Percentiles rank a stretch among this genome's conserved stretches.
Evolutionary conservation across 306 rosid species (phyloP).

Genomic region (Phaseolus lunatus): DNA sequence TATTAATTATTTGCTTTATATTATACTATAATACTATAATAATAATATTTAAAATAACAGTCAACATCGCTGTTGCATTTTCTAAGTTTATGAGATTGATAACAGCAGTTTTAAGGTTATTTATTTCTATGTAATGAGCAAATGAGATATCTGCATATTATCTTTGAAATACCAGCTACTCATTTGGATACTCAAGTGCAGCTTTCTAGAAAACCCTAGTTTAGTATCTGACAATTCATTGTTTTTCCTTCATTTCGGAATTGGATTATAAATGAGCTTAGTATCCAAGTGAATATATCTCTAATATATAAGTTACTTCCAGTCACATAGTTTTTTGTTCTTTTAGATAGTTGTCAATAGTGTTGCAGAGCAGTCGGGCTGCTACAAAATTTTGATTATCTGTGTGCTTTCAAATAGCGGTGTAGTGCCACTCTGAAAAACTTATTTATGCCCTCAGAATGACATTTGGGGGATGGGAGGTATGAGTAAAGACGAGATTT

Average conservation of each 20-base stretch:
- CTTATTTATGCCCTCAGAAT: too few relatives aligned
- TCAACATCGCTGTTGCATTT: not conserved
- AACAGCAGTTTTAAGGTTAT: not conserved
- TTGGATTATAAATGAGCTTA: slow-evolving; percentile 25
- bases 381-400: not conserved
- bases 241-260: not conserved
- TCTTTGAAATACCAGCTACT: not conserved
- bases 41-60: not conserved
- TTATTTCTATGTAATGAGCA: slow-evolving; percentile 1
- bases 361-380: not conserved
- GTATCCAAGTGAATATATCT: not conserved
- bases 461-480: too few relatives aligned
- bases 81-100: not conserved
- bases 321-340: not conserved
- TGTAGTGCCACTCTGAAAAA: not conserved
- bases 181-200: not conserved
- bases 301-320: not conserved
- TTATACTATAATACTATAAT: not conserved
- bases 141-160: not conserved
- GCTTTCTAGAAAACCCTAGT: not conserved
- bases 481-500: too few relatives aligned
- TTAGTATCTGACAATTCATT: not conserved
- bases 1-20: not conserved
- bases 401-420: not conserved
- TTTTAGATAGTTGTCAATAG: not conserved